Percentiles rank a stretch among this genome's conserved stretches.
These are phyloP conservation scores for Sorghum bicolor DNA, from an alignment of 176 grass and related monocot species.

Conservation along the genomic window DNA sequence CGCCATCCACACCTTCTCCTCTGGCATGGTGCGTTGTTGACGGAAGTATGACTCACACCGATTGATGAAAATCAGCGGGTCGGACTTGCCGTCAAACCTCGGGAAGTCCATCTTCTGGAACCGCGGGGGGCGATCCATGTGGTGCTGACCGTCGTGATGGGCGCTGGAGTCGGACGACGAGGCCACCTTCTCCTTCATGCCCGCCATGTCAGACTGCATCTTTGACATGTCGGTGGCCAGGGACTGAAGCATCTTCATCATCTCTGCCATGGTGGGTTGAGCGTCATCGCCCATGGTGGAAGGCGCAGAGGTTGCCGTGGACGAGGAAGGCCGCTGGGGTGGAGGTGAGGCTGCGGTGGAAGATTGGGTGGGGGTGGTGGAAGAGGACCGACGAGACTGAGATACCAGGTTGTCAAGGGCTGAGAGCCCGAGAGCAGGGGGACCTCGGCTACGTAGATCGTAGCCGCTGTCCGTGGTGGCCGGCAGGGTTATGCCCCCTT, in stretches of 20 bases:
- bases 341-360: background rate
- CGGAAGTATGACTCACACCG: too few relatives aligned
- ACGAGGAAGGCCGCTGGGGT: background rate
- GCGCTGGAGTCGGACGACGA: background rate
- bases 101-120: constrained; percentile 1
- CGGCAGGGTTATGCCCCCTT: too few relatives aligned
- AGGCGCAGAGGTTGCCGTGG: background rate
- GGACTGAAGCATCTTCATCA: background rate
- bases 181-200: background rate
- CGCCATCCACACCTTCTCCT: background rate
- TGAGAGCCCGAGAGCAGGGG: too few relatives aligned
- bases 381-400: background rate
- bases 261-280: background rate
- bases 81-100: background rate
- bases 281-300: background rate
- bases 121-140: background rate
- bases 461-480: too few relatives aligned
- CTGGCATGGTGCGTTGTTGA: background rate
- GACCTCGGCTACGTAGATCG: too few relatives aligned
- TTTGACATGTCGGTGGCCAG: background rate
- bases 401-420: constrained; percentile 10
- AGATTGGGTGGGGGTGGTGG: background rate
- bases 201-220: background rate
- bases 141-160: background rate
- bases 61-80: background rate